These are phyloP conservation scores for Bassia scoparia DNA, from an alignment of 148 eudicot species.

Conservation along the genomic window DNA sequence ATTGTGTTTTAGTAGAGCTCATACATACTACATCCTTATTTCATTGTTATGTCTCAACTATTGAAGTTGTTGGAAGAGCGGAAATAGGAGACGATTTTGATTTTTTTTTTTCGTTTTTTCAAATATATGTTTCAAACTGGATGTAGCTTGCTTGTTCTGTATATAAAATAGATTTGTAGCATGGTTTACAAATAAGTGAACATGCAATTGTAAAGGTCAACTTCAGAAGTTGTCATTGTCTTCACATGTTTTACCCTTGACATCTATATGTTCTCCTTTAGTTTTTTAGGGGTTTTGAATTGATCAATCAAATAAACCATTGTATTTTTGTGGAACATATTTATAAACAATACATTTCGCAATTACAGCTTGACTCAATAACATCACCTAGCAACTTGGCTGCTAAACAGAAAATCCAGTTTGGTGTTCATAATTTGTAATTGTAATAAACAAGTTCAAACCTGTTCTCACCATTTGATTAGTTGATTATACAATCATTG, in stretches of 20 bases:
- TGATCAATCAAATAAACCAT: too few relatives aligned
- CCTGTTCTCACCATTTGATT: too few relatives aligned
- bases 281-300: not conserved
- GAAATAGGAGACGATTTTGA: not conserved
- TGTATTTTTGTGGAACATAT: too few relatives aligned
- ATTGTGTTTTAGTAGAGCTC: not conserved
- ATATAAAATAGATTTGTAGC: slow-evolving; percentile 1
- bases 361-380: not conserved
- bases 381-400: too few relatives aligned
- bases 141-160: slow-evolving; percentile 9
- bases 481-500: too few relatives aligned
- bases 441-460: too few relatives aligned
- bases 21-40: not conserved
- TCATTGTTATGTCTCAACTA: not conserved
- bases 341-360: not conserved
- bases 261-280: not conserved
- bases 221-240: not conserved
- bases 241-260: too few relatives aligned
- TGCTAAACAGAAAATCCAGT: too few relatives aligned
- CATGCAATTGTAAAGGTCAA: slow-evolving; percentile 13
- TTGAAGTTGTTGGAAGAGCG: slow-evolving; percentile 6
- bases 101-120: not conserved
- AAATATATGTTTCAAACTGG: not conserved
- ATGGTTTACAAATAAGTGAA: slow-evolving; percentile 6
- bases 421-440: too few relatives aligned